These are phyloP conservation scores for Colletotrichum plurivorum DNA, from an alignment of 2,329 filamentous ascomycete genomes.

Conservation along the genomic window DNA sequence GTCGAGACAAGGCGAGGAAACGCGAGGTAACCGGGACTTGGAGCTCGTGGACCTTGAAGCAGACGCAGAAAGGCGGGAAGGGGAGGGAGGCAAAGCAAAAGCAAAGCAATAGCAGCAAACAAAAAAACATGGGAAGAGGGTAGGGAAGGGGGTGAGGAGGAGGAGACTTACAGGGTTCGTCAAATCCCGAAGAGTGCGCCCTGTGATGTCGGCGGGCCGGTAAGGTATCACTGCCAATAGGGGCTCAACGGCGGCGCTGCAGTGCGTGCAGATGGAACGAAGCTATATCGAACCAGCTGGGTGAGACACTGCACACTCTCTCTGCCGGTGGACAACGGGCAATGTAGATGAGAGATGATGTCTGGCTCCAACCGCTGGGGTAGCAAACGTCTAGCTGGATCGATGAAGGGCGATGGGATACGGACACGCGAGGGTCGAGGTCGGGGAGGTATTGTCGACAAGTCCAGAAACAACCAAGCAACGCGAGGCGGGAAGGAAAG, in stretches of 20 bases:
- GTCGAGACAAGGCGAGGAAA: neutral
- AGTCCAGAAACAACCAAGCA: slow-evolving; percentile 3
- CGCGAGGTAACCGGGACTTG: no score
- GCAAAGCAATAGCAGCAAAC: neutral
- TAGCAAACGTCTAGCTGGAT: no score
- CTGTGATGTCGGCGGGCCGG: slow-evolving; percentile 1
- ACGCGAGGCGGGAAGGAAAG: neutral
- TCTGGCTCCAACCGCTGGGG: no score
- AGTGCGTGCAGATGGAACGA: slow-evolving; percentile 35
- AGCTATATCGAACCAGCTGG: slow-evolving; percentile 31
- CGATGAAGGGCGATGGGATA: no score
- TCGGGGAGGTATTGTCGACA: slow-evolving; percentile 1
- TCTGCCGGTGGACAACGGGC: neutral
- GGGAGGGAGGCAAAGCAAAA: neutral
- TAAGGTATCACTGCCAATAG: slow-evolving; percentile 25
- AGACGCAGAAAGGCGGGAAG: neutral
- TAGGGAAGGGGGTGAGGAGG: slow-evolving; percentile 1
- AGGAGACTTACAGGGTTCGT: slow-evolving; percentile 21
- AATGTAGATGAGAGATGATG: no score
- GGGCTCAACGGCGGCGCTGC: slow-evolving; percentile 27
- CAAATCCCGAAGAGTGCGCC: slow-evolving; percentile 27
- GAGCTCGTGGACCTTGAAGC: no score
- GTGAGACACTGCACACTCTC: slow-evolving; percentile 4
- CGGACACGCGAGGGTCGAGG: no score
- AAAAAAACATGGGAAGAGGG: neutral